Evolutionary conservation across 192 early-diverging fungal genomes (phyloP).

Genomic region (Coemansia pectinata): DNA sequence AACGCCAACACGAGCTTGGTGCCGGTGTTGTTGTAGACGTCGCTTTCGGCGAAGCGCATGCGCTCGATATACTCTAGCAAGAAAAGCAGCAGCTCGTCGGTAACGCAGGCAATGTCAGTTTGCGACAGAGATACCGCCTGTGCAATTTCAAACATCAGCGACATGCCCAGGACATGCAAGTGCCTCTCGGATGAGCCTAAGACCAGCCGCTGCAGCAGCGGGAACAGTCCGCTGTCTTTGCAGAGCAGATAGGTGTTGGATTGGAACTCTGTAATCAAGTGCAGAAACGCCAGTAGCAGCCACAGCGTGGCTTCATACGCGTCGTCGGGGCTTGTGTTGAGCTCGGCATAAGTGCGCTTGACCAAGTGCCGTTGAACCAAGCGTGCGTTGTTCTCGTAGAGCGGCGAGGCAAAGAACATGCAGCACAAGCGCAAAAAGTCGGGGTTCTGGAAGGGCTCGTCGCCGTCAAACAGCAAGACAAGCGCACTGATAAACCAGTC

Average conservation of each 20-base stretch:
- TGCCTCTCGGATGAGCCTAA: constrained; percentile 20
- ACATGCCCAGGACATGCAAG: constrained; percentile 52
- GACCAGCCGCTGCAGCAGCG: constrained; percentile 42
- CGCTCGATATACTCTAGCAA: constrained; percentile 51
- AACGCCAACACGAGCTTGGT: constrained; percentile 55
- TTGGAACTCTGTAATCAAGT: constrained; percentile 49
- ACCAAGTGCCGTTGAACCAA: constrained; percentile 52
- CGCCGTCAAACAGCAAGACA: constrained; percentile 38
- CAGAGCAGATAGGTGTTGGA: constrained; percentile 39
- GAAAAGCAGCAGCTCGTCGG: constrained; percentile 34
- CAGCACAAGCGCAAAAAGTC: constrained; percentile 49
- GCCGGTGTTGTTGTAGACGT: constrained; percentile 54
- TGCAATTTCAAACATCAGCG: constrained; percentile 54
- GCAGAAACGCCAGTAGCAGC: constrained; percentile 48
- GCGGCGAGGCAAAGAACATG: constrained; percentile 54
- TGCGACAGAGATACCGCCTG: constrained; percentile 46
- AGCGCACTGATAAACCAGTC: constrained; percentile 53
- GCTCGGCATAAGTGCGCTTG: constrained; percentile 50
- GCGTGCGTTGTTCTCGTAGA: constrained; percentile 53
- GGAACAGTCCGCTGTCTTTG: constrained; percentile 49
- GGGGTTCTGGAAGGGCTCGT: constrained; percentile 52
- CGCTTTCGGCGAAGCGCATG: constrained; percentile 54
- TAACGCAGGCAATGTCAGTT: constrained; percentile 33
- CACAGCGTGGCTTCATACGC: constrained; percentile 32
- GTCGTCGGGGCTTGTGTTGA: constrained; percentile 18